Percentiles rank a stretch among this genome's conserved stretches.
Conservation (phyloP, 768 basidiomycete species). For the Mycena haematopus region DNA sequence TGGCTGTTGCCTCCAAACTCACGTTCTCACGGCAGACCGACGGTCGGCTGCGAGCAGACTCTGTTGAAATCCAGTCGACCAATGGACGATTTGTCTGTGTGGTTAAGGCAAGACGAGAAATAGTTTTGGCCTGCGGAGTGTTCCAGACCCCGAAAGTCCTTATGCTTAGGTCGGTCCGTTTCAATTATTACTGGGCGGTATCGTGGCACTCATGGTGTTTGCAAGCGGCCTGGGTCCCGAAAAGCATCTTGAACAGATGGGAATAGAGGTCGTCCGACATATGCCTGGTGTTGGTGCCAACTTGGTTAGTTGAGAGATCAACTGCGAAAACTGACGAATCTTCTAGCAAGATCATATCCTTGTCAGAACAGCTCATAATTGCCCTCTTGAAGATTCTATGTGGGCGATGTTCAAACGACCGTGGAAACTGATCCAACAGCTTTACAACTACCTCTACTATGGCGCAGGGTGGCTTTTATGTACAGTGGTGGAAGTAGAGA, state of each 20-base stretch:
- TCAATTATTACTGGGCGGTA: background rate
- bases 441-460: constrained; percentile 10
- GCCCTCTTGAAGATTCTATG: constrained; percentile 14
- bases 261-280: constrained; percentile 5
- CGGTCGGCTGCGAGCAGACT: background rate
- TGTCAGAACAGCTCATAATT: constrained; percentile 8
- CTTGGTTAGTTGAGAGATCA: constrained; percentile 2
- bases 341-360: constrained; percentile 18
- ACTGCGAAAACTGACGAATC: background rate
- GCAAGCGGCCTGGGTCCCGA: constrained; percentile 14
- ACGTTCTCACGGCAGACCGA: background rate
- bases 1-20: constrained; percentile 4
- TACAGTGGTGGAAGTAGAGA: constrained; percentile 1
- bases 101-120: constrained; percentile 7
- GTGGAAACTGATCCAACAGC: background rate
- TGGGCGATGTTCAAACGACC: constrained; percentile 15
- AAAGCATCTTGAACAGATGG: constrained; percentile 15
- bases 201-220: background rate
- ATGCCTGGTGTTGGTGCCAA: constrained; percentile 11
- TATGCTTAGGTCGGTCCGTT: constrained; percentile 9
- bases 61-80: constrained; percentile 4
- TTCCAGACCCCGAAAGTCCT: constrained; percentile 10
- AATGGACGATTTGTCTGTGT: constrained; percentile 1
- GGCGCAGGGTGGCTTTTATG: background rate
- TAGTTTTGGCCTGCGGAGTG: constrained; percentile 14